Evolutionary conservation across 345 rosid genomes (phyloP).

Genomic region (Citrus australasica): DNA sequence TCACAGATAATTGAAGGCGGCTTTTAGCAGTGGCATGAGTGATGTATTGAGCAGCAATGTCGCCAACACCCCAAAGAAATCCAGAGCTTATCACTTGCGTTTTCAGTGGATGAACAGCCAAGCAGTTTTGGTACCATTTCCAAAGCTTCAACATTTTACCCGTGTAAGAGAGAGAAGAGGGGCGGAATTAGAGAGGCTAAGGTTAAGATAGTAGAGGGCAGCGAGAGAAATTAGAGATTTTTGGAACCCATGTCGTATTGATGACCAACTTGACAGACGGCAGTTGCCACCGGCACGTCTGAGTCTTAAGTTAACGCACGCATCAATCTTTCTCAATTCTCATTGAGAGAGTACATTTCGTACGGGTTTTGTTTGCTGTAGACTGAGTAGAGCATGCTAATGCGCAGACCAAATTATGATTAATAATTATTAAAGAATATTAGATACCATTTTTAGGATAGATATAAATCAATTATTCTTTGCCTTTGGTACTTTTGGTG

Average conservation of each 20-base stretch:
- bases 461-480: neutral
- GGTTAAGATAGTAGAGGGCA: neutral
- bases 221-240: neutral
- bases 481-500: neutral
- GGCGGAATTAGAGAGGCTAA: neutral
- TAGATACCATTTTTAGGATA: neutral
- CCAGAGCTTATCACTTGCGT: slow-evolving; percentile 92
- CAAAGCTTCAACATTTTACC: slow-evolving; percentile 59
- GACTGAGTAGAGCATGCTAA: neutral
- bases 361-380: neutral
- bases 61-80: slow-evolving; percentile 83
- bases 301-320: neutral
- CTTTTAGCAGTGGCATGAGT: slow-evolving; percentile 65
- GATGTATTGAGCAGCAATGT: slow-evolving; percentile 82
- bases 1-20: slow-evolving; percentile 42
- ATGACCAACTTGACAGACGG: slow-evolving; percentile 16
- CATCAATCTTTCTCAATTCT: neutral
- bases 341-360: neutral
- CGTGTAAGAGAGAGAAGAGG: neutral
- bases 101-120: slow-evolving; percentile 68
- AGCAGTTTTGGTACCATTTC: slow-evolving; percentile 85
- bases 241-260: slow-evolving; percentile 18
- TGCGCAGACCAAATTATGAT: neutral
- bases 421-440: neutral
- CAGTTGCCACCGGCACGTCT: neutral